Conservation (phyloP, 345 rosid species). For the Hibiscus tridactylites region DNA sequence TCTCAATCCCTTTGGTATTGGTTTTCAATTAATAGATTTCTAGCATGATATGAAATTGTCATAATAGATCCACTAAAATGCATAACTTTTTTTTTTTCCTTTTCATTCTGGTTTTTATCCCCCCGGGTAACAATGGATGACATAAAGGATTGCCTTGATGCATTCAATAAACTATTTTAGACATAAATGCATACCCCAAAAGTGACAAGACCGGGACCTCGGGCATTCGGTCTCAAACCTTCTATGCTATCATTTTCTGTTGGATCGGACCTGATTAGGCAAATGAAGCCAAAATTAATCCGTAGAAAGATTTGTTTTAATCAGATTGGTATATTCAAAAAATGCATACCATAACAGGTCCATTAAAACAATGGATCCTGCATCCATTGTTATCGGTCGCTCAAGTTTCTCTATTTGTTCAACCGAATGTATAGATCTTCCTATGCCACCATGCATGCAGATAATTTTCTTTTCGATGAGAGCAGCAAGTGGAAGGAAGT, state of each 20-base stretch:
- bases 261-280: slow-evolving; percentile 84
- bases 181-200: slow-evolving; percentile 66
- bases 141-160: not conserved
- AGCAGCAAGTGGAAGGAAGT: slow-evolving; percentile 91
- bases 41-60: not conserved
- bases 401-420: slow-evolving; percentile 89
- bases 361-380: slow-evolving; percentile 84
- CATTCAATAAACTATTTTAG: not conserved
- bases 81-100: too few relatives aligned
- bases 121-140: not conserved
- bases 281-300: not conserved
- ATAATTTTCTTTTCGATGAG: slow-evolving; percentile 94
- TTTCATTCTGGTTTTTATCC: not conserved
- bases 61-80: too few relatives aligned
- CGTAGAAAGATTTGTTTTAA: not conserved
- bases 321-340: slow-evolving; percentile 4
- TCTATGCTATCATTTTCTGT: slow-evolving; percentile 97
- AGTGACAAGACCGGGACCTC: slow-evolving; percentile 99
- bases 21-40: not conserved
- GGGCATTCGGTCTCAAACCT: slow-evolving; percentile 98
- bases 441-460: slow-evolving; percentile 99
- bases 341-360: slow-evolving; percentile 72
- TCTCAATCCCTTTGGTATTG: too few relatives aligned
- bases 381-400: slow-evolving; percentile 96
- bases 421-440: slow-evolving; percentile 82